phyloP scores from a whole-genome alignment of 306 rosid species.

The Gastrolobium bilobum region DNA sequence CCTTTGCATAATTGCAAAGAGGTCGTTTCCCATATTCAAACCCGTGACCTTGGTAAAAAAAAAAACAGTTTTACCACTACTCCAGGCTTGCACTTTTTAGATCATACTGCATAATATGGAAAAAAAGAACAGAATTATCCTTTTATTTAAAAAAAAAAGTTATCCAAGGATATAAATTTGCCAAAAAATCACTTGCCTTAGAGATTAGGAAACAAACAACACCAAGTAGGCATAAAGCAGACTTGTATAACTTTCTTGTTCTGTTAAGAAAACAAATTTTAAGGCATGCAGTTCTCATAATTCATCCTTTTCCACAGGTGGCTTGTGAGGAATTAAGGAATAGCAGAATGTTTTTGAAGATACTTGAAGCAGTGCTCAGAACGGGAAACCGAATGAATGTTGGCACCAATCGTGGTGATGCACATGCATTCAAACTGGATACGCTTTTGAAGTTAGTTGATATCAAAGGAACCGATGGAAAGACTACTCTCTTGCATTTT shows the following conservation, averaged over 20 bases:
- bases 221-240: background rate
- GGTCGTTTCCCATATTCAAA: too few relatives aligned
- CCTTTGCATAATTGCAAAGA: too few relatives aligned
- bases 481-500: conserved; percentile 87
- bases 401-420: conserved; percentile 94
- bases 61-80: too few relatives aligned
- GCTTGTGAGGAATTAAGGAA: conserved; percentile 82
- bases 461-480: conserved; percentile 84
- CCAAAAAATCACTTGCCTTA: background rate
- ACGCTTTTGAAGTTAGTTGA: conserved; percentile 91
- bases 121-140: background rate
- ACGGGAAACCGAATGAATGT: conserved; percentile 96
- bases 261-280: background rate
- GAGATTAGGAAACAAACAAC: background rate
- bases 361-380: conserved; percentile 90
- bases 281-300: conserved; percentile 36
- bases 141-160: background rate
- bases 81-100: too few relatives aligned
- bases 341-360: conserved; percentile 86
- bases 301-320: conserved; percentile 57
- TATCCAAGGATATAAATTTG: background rate
- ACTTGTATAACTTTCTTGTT: background rate
- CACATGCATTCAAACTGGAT: conserved; percentile 93
- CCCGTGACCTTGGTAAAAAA: too few relatives aligned
- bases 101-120: too few relatives aligned